phyloP scores from a whole-genome alignment of 768 basidiomycete genomes.

The Boletus vermiculosoides region DNA sequence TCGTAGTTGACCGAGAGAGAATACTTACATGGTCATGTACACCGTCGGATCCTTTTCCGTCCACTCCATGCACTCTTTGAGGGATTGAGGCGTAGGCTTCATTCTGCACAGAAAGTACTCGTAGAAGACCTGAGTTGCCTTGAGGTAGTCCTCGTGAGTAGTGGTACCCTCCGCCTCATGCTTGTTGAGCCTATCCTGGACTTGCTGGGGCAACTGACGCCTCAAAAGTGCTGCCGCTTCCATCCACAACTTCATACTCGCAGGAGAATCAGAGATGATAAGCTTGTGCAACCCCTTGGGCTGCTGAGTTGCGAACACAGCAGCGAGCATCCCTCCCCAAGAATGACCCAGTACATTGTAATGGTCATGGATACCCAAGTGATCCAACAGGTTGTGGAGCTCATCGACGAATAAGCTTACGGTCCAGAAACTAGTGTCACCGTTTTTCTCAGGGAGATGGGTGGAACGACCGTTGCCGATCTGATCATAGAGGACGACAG shows the following conservation, averaged over 20 bases:
- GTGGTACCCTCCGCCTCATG: constrained; percentile 47
- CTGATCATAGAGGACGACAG: constrained; percentile 57
- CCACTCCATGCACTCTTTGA: constrained; percentile 33
- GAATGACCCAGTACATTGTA: constrained; percentile 46
- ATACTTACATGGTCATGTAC: constrained; percentile 44
- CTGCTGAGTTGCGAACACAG: constrained; percentile 32
- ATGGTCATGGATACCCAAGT: constrained; percentile 44
- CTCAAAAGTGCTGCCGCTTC: constrained; percentile 32
- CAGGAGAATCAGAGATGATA: constrained; percentile 45
- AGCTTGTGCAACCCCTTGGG: constrained; percentile 48
- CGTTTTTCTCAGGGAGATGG: constrained; percentile 48
- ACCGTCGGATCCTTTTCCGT: constrained; percentile 48
- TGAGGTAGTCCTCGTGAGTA: constrained; percentile 43
- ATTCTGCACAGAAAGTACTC: constrained; percentile 42
- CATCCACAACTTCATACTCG: constrained; percentile 45
- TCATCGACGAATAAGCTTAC: constrained; percentile 50
- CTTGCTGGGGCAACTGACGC: constrained; percentile 39
- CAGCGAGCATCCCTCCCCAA: constrained; percentile 46
- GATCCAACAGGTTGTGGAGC: constrained; percentile 44
- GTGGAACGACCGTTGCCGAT: constrained; percentile 55
- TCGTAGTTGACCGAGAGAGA: background rate
- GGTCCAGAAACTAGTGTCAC: constrained; percentile 47
- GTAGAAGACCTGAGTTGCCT: constrained; percentile 43
- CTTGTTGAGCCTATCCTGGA: constrained; percentile 39
- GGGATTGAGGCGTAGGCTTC: constrained; percentile 44